Evolutionary conservation across 2,329 filamentous ascomycete genomes (phyloP), one percentile per base, ranked within the genome.

Genomic region (Stemphylium beticola): DNA sequence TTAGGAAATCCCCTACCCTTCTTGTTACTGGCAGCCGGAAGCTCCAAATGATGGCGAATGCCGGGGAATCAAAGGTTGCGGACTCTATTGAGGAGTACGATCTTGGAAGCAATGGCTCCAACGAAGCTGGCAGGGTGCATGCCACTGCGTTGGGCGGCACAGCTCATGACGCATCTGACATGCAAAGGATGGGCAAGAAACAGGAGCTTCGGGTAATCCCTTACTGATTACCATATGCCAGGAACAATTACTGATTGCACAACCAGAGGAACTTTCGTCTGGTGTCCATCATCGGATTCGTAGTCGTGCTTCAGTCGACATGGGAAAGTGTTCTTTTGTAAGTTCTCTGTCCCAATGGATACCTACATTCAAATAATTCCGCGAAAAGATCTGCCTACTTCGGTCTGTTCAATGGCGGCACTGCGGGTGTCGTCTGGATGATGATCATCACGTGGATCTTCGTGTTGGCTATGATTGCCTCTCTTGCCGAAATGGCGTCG

Each of bases 391-490:
- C 54, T 14, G 53, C 57, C 15, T 60, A 60, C 29, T 57, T 53
- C 10, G 61, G 61, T 12, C 36, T 63, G 10, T 53, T 57, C 39
- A 66, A 71, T 55, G 69, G 69, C 6, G 68, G 69, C 8, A 62
- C 66, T 2, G 67, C 67, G 14, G 69, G 68, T 12, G 53, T 62
- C 3, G 64, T 72, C 10, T 72, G 66, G 58, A 65, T 65, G 47
- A 71, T 63, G 49, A 38, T 69, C 11, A 50, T 62, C 10, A 58
- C 52, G 29, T 69, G 65, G 49, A 38, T 67, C 6, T 64, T 60
- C 22, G 62, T 71, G 15, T 57, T 61, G 26, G 53, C 58, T 11
- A 66, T 64, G 41, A 64, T 71, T 36, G 54, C 49, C n/a, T 54
- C 51, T 4, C 33, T 54, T 14, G 51, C 51, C 14, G 51, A 53